These are phyloP conservation scores for Boletus speciosus DNA, from an alignment of 768 basidiomycete species.

Conservation along the genomic window DNA sequence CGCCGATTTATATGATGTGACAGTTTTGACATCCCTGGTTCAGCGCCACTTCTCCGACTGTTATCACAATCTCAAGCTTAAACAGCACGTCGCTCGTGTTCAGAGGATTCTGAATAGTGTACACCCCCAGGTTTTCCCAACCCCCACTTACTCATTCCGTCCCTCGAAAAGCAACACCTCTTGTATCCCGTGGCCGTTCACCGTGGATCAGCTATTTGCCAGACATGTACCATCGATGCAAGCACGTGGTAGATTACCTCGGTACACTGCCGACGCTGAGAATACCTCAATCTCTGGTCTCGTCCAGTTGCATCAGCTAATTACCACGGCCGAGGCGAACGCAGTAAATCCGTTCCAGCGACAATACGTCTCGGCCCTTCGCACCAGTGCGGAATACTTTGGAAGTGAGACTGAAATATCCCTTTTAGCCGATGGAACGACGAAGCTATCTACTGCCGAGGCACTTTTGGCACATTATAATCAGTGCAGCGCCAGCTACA, in stretches of 20 bases:
- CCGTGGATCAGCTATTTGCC: slow-evolving; percentile 1
- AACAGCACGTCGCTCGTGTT: slow-evolving; percentile 11
- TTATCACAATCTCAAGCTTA: slow-evolving; percentile 17
- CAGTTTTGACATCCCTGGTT: background rate
- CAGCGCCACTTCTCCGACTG: slow-evolving; percentile 9
- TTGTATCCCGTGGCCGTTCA: background rate
- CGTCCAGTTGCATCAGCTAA: slow-evolving; percentile 1
- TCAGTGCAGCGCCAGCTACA: slow-evolving; percentile 6
- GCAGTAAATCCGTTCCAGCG: slow-evolving; percentile 12
- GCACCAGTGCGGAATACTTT: slow-evolving; percentile 5
- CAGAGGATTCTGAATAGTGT: slow-evolving; percentile 3
- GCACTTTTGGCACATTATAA: slow-evolving; percentile 9
- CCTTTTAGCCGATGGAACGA: background rate
- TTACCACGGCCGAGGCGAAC: background rate
- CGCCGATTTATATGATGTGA: slow-evolving; percentile 1
- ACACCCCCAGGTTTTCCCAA: background rate
- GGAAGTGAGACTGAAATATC: background rate
- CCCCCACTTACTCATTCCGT: slow-evolving; percentile 4
- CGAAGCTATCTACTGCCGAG: background rate
- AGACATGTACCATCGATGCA: slow-evolving; percentile 3
- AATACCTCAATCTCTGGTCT: background rate
- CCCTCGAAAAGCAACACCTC: background rate
- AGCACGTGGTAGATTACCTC: background rate
- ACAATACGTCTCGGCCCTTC: slow-evolving; percentile 10
- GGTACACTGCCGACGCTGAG: background rate